These are phyloP conservation scores for Chlorella sp. DNA, from an alignment of 139 green algal species.

Conservation along the genomic window DNA sequence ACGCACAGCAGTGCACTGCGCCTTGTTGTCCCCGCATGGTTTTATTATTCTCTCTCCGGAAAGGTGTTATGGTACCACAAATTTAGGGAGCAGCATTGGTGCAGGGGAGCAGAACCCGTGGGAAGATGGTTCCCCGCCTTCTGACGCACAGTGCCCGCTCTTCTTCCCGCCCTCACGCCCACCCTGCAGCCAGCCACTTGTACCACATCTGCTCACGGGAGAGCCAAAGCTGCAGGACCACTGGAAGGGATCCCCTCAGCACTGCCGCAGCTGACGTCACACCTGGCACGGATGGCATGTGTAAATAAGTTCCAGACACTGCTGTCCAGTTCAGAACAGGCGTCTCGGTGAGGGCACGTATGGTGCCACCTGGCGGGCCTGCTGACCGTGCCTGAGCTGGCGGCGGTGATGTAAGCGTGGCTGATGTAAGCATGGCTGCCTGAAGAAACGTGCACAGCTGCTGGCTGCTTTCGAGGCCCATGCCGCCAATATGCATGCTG, in stretches of 20 bases:
- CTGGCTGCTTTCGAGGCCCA: conserved; percentile 3
- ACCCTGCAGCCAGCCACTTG: conserved; percentile 30
- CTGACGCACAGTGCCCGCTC: no score
- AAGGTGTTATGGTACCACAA: no score
- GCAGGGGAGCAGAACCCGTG: no score
- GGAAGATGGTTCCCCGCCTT: no score
- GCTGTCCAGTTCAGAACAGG: no score
- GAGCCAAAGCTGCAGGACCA: background rate
- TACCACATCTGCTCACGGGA: conserved; percentile 40
- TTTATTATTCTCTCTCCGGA: no score
- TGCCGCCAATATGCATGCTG: background rate
- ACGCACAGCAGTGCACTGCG: background rate
- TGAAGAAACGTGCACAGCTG: conserved; percentile 11
- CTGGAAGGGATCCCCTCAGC: background rate
- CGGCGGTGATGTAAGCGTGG: conserved; percentile 4
- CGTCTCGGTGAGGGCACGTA: no score
- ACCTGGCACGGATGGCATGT: no score
- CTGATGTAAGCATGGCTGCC: background rate
- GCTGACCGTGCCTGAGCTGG: conserved; percentile 53
- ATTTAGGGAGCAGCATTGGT: no score
- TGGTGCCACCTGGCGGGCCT: conserved; percentile 19
- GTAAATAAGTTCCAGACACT: no score
- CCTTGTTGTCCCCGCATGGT: background rate
- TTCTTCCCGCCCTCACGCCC: no score
- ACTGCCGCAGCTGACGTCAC: no score